Conservation (phyloP, 2,329 filamentous ascomycete species). For the Coniochaeta hoffmannii region DNA sequence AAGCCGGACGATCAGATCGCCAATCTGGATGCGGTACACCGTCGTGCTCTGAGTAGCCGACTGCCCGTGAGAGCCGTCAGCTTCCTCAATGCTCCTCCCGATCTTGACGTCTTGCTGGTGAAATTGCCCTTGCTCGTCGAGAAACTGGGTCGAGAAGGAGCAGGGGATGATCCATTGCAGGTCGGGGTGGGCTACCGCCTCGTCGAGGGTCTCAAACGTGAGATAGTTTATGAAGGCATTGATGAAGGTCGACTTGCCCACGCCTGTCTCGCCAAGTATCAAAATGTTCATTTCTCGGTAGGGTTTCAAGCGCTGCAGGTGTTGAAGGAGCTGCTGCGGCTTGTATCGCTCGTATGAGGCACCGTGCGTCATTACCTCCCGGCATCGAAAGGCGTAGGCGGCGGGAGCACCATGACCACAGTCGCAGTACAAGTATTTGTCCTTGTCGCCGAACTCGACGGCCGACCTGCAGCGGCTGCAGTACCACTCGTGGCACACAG, state of each 20-base stretch:
- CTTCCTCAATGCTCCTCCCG: slow-evolving; percentile 22
- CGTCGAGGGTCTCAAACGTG: slow-evolving; percentile 26
- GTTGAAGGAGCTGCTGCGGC: not conserved
- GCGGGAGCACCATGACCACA: not conserved
- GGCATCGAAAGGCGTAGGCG: not conserved
- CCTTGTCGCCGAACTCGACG: not conserved
- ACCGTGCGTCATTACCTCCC: not conserved
- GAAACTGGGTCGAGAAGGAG: slow-evolving; percentile 21
- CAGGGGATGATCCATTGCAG: slow-evolving; percentile 30
- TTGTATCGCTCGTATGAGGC: not conserved
- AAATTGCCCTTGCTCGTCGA: slow-evolving; percentile 14
- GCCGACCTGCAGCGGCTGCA: not conserved
- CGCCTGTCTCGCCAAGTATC: slow-evolving; percentile 38
- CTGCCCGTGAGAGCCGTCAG: slow-evolving; percentile 21
- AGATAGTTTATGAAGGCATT: slow-evolving; percentile 41
- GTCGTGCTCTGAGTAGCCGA: slow-evolving; percentile 29
- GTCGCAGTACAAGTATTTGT: not conserved
- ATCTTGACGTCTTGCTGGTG: slow-evolving; percentile 21
- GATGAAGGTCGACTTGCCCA: slow-evolving; percentile 41
- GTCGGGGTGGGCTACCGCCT: slow-evolving; percentile 22
- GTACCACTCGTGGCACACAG: not conserved
- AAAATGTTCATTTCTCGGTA: slow-evolving; percentile 31
- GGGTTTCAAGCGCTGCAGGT: slow-evolving; percentile 6
- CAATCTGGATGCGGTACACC: slow-evolving; percentile 23
- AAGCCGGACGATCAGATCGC: slow-evolving; percentile 21